Percentiles rank a stretch among this genome's conserved stretches.
phyloP scores from a whole-genome alignment of 2,329 filamentous ascomycete species.

The Ceratocystis harringtonii region DNA sequence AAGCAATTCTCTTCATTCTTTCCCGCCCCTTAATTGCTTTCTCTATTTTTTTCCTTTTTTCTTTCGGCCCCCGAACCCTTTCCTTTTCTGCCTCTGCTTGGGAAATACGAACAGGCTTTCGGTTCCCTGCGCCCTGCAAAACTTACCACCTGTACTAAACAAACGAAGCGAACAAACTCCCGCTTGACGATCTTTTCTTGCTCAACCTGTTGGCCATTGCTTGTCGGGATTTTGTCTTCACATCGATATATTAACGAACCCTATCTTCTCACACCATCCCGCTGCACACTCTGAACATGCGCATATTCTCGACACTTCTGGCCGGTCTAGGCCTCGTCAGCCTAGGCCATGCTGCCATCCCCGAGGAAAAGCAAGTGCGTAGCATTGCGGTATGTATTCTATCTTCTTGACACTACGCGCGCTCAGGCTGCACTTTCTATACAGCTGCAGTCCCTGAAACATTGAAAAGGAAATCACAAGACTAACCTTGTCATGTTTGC shows the following conservation, averaged over 20 bases:
- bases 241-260: not conserved
- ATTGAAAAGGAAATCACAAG: not conserved
- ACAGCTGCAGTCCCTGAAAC: not conserved
- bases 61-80: not conserved
- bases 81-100: not conserved
- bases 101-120: constrained; percentile 3
- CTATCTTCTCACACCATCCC: not conserved
- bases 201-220: not conserved
- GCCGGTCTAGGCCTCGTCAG: constrained; percentile 15
- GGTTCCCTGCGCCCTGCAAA: not conserved
- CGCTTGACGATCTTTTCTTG: not conserved
- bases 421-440: not conserved
- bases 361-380: constrained; percentile 18
- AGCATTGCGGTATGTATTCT: constrained; percentile 19
- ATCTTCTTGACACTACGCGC: not conserved
- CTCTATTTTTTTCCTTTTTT: not conserved
- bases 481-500: constrained; percentile 16
- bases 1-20: not conserved
- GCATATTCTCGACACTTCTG: constrained; percentile 16
- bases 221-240: not conserved
- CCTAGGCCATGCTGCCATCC: constrained; percentile 10
- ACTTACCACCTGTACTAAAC: constrained; percentile 2
- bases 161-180: not conserved
- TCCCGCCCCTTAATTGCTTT: not conserved
- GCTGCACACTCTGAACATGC: constrained; percentile 8